Evolutionary conservation across 1,284 basidiomycete genomes (phyloP).

Genomic region (Trichosporon faecale): DNA sequence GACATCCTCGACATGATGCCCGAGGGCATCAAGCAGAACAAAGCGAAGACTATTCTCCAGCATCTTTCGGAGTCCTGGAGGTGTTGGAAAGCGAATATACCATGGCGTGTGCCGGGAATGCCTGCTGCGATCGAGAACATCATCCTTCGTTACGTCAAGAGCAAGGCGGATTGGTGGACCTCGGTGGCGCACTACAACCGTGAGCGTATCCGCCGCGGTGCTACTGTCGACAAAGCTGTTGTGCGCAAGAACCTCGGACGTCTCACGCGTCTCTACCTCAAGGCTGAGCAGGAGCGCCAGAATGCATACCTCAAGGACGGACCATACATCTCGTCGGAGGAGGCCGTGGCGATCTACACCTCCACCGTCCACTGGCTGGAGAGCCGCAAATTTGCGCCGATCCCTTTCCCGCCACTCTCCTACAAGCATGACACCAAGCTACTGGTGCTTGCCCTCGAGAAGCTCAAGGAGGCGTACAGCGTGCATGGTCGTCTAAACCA

Average conservation of each 20-base stretch:
- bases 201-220: constrained; percentile 66
- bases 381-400: constrained; percentile 87
- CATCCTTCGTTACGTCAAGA: constrained; percentile 98
- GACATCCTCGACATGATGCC: constrained; percentile 97
- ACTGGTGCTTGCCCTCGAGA: constrained; percentile 88
- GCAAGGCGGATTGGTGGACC: constrained; percentile 99
- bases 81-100: constrained; percentile 91
- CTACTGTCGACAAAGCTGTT: constrained; percentile 99
- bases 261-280: constrained; percentile 73
- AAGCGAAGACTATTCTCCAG: constrained; percentile 93
- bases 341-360: constrained; percentile 94
- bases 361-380: constrained; percentile 97
- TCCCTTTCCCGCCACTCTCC: constrained; percentile 95
- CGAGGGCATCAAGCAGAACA: constrained; percentile 84
- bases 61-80: constrained; percentile 73
- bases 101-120: constrained; percentile 54
- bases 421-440: constrained; percentile 98
- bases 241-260: constrained; percentile 55
- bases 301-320: constrained; percentile 97
- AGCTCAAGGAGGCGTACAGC: constrained; percentile 96
- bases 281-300: constrained; percentile 96
- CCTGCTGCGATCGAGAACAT: constrained; percentile 98
- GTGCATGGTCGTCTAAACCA: constrained; percentile 95
- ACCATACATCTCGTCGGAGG: constrained; percentile 93
- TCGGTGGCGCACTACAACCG: constrained; percentile 68